phyloP scores from a whole-genome alignment of 2,329 filamentous ascomycete genomes.

The Verticillium isaacii region DNA sequence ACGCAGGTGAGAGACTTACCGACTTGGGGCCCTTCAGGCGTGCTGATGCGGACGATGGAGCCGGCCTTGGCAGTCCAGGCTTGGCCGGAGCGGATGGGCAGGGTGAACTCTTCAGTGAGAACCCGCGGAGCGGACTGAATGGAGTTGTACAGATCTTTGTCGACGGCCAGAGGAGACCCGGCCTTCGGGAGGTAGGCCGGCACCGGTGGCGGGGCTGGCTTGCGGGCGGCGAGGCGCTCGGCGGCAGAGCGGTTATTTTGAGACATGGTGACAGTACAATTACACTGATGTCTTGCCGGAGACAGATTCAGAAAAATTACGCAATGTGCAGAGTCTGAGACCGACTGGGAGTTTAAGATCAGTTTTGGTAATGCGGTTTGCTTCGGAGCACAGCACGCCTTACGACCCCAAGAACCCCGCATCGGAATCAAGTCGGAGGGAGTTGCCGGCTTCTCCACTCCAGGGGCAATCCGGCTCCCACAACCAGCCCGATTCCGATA shows the following conservation, averaged over 20 bases:
- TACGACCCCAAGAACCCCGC: neutral
- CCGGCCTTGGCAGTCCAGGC: conserved; percentile 69
- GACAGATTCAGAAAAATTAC: neutral
- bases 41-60: conserved; percentile 67
- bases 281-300: neutral
- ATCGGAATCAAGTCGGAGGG: neutral
- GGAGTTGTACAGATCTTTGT: conserved; percentile 50
- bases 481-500: too few species aligned
- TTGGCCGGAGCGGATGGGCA: conserved; percentile 68
- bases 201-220: conserved; percentile 38
- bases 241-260: neutral
- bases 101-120: conserved; percentile 47
- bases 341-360: neutral
- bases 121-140: conserved; percentile 47
- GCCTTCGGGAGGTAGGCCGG: conserved; percentile 42
- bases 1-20: conserved; percentile 25
- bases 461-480: neutral
- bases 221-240: neutral
- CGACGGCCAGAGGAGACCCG: conserved; percentile 38
- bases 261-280: neutral
- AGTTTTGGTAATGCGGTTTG: neutral
- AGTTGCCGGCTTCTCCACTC: neutral
- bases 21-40: conserved; percentile 74
- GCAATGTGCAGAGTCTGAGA: neutral
- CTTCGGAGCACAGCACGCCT: neutral